These are phyloP conservation scores for Psophocarpus tetragonolobus DNA, from an alignment of 306 rosid genomes.

Conservation along the genomic window DNA sequence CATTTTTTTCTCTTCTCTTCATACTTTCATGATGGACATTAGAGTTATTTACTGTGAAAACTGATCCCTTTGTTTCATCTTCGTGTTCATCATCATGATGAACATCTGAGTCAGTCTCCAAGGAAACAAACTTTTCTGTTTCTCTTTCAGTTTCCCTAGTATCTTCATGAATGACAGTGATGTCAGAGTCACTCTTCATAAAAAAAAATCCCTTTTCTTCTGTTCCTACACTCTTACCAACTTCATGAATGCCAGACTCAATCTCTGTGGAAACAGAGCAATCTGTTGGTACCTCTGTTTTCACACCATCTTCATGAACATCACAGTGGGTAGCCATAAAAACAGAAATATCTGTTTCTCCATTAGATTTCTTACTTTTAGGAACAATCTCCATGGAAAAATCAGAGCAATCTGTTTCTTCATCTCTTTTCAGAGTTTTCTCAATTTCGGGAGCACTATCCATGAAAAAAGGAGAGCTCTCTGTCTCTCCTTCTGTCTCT, in stretches of 20 bases:
- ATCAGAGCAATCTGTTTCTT: slow-evolving; percentile 26
- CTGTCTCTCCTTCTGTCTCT: slow-evolving; percentile 18
- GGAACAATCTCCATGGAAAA: not conserved
- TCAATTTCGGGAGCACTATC: not conserved
- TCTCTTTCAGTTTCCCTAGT: slow-evolving; percentile 12
- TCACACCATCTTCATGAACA: not conserved
- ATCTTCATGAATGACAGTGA: not conserved
- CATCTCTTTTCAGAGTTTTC: not conserved
- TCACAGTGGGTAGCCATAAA: not conserved
- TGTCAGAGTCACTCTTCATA: not conserved
- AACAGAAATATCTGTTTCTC: slow-evolving; percentile 1
- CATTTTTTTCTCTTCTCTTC: not conserved
- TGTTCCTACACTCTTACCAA: not conserved
- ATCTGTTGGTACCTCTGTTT: not conserved
- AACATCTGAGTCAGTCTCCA: slow-evolving; percentile 9
- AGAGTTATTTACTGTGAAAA: not conserved
- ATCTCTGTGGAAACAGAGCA: slow-evolving; percentile 23
- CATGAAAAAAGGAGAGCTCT: slow-evolving; percentile 23
- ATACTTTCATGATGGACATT: not conserved
- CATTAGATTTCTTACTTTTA: slow-evolving; percentile 7
- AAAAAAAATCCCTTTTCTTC: slow-evolving; percentile 24
- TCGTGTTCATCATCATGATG: not conserved
- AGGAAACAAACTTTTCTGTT: slow-evolving; percentile 6
- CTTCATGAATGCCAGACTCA: not conserved
- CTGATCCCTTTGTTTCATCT: slow-evolving; percentile 23